Conservation (phyloP, 768 basidiomycete species). For the Brasilioporus rufonigricans region DNA sequence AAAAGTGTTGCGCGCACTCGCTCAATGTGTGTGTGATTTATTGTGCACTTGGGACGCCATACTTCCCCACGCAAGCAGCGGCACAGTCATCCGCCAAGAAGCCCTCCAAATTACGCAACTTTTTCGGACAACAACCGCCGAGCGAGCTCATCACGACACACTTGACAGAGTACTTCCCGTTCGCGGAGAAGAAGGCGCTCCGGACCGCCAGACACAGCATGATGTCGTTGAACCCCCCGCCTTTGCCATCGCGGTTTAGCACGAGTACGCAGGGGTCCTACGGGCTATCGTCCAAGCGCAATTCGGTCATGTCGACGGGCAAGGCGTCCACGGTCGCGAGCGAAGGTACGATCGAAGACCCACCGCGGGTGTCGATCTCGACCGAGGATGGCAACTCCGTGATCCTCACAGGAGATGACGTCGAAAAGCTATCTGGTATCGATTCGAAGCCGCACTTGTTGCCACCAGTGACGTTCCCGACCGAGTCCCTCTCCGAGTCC, state of each 20-base stretch:
- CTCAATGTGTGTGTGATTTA: no score
- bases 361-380: slow-evolving; percentile 73
- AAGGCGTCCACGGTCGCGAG: slow-evolving; percentile 27
- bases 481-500: slow-evolving; percentile 79
- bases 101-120: slow-evolving; percentile 82
- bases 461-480: slow-evolving; percentile 76
- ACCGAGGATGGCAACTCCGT: slow-evolving; percentile 69
- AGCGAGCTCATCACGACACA: slow-evolving; percentile 96
- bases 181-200: slow-evolving; percentile 87
- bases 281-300: slow-evolving; percentile 47
- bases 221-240: slow-evolving; percentile 43
- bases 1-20: no score
- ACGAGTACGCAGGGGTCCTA: slow-evolving; percentile 37
- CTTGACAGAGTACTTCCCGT: slow-evolving; percentile 92
- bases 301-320: slow-evolving; percentile 37
- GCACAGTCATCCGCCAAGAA: slow-evolving; percentile 32
- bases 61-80: slow-evolving; percentile 43
- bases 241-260: slow-evolving; percentile 40
- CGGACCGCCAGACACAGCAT: slow-evolving; percentile 89
- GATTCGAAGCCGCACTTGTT: slow-evolving; percentile 55
- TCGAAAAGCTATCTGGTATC: slow-evolving; percentile 28
- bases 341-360: slow-evolving; percentile 40
- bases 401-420: slow-evolving; percentile 55
- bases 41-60: slow-evolving; percentile 56
- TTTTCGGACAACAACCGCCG: slow-evolving; percentile 97